Base-by-base conservation (phyloP, 106 monocot genomes). In the Dendrobium officinale region DNA sequence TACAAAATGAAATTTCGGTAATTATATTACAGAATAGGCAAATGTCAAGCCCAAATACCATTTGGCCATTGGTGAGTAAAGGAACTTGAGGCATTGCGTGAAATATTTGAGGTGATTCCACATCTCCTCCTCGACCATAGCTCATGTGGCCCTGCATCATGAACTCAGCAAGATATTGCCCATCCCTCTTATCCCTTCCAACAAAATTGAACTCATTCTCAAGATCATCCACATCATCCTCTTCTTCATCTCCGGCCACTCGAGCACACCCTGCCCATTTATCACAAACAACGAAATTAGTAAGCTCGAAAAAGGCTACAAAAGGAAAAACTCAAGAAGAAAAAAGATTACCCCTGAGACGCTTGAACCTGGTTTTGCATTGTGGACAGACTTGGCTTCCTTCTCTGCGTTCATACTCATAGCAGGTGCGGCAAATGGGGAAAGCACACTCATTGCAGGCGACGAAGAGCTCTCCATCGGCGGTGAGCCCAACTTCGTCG, bases 361-460 rank as follows among this genome's bases (percentile, higher is more conserved):
- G 87, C 85, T 96, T 96, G 82, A 92, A 94, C 59, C 96, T 81
- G 61, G 96, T 96, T 83, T 92, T 96, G 89, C 96, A 96, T 85
- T 96, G 96, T 72, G 96, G 96, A 82, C 96, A 96, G 78, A 89
- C 85, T 85, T 96, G 96, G 73, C 74, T 96, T 24, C 96, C 96
- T 82, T 96, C 96, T 56, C 89, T 86, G 11, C 96, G 83, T 85
- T 96, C 96, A 59, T 96, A 96, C 81, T 96, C 93, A 40, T 96
- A 96, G 85, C 96, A 96, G 45, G 85, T 89, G 22, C 83, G 44
- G 85, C 96, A 96, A 42, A 96, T 78, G 0, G 96, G 96, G 82
- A 96, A 96, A 44, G 96, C 96, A 44, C 96, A 96, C 83, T 96
- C 96, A 77, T 93, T 93, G 84, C 96, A 96, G 55, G 96, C 96